These are phyloP conservation scores for Wickerhamiella hasegawae DNA, from an alignment of 805 yeast genomes.

Conservation along the genomic window DNA sequence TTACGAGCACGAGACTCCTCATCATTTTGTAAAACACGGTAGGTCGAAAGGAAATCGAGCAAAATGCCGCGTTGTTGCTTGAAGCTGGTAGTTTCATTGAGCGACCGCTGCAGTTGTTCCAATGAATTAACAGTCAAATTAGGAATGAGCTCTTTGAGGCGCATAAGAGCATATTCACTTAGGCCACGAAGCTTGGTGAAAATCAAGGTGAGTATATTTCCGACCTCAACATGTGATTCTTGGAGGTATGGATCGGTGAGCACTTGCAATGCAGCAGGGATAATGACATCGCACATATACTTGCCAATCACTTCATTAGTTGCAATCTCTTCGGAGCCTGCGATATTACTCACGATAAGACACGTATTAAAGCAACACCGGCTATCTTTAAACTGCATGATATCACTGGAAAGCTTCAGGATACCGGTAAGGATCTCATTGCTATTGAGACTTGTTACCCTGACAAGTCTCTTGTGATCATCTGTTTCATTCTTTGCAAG, in stretches of 20 bases:
- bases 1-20: conserved; percentile 22
- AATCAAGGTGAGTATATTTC: conserved; percentile 68
- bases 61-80: conserved; percentile 71
- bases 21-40: conserved; percentile 27
- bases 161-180: conserved; percentile 50
- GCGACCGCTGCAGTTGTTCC: conserved; percentile 42
- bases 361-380: conserved; percentile 87
- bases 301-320: conserved; percentile 63
- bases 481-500: conserved; percentile 30
- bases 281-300: conserved; percentile 45
- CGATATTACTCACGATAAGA: conserved; percentile 55
- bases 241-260: conserved; percentile 59
- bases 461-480: conserved; percentile 41
- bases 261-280: conserved; percentile 52
- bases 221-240: conserved; percentile 84
- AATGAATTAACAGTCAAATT: conserved; percentile 37
- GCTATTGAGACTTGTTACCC: conserved; percentile 48
- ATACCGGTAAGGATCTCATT: conserved; percentile 62
- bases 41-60: conserved; percentile 54
- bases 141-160: conserved; percentile 35
- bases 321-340: conserved; percentile 40
- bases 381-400: conserved; percentile 72
- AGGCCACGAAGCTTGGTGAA: conserved; percentile 59
- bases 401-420: conserved; percentile 54
- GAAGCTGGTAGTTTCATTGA: conserved; percentile 48